These are phyloP conservation scores for Mycothermus thermophilus DNA, from an alignment of 495 filamentous ascomycete genomes.

Conservation along the genomic window DNA sequence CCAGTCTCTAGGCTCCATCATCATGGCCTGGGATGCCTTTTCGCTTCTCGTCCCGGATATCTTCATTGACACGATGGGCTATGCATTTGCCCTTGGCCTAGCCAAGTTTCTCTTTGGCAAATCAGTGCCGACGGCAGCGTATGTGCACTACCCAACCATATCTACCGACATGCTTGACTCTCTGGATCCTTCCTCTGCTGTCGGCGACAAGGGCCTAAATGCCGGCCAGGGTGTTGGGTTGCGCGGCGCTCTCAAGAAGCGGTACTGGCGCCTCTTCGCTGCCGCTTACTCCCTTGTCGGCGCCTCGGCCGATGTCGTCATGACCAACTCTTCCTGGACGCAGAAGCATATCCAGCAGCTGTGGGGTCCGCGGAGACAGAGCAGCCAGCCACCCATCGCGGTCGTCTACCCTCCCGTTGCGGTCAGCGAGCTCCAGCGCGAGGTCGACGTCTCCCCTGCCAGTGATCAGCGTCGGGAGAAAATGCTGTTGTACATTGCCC, in stretches of 20 bases:
- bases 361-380: constrained; percentile 50
- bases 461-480: constrained; percentile 55
- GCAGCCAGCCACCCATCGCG: constrained; percentile 30
- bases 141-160: constrained; percentile 96
- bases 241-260: constrained; percentile 51
- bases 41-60: constrained; percentile 80
- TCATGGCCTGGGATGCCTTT: constrained; percentile 89
- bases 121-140: constrained; percentile 68
- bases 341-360: constrained; percentile 65
- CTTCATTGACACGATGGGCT: constrained; percentile 96
- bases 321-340: constrained; percentile 96
- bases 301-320: constrained; percentile 71
- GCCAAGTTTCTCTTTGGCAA: constrained; percentile 67
- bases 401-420: constrained; percentile 89
- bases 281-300: constrained; percentile 68
- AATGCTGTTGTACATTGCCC: constrained; percentile 78
- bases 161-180: constrained; percentile 93
- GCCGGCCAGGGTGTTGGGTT: constrained; percentile 61
- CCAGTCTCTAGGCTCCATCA: constrained; percentile 73
- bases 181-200: constrained; percentile 45
- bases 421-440: constrained; percentile 62
- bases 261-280: constrained; percentile 83
- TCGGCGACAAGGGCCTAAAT: constrained; percentile 62
- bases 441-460: constrained; percentile 49
- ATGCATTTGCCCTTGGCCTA: constrained; percentile 76